Conservation (phyloP, 345 rosid species). For the Populus davidiana region DNA sequence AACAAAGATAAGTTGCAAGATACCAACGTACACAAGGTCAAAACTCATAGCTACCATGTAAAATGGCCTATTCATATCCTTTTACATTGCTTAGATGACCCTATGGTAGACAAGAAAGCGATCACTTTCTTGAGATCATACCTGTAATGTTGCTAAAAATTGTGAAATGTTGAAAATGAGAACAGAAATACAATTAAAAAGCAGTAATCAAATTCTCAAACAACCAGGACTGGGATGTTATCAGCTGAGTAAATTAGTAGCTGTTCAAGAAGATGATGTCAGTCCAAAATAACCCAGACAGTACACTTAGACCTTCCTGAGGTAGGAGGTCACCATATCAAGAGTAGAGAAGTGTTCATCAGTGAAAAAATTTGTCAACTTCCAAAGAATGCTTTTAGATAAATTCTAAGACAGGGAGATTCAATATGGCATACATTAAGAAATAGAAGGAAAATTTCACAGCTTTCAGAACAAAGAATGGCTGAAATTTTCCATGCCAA, state of each 20-base stretch:
- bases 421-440: neutral
- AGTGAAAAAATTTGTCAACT: neutral
- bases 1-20: slow-evolving; percentile 20
- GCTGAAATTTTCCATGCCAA: neutral
- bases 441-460: neutral
- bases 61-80: neutral
- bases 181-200: neutral
- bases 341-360: neutral
- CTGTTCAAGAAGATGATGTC: neutral
- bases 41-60: neutral
- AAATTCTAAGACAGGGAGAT: neutral
- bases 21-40: neutral
- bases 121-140: neutral
- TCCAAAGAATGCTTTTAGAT: neutral
- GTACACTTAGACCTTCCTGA: neutral
- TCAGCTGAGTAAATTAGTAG: neutral
- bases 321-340: neutral
- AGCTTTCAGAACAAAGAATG: neutral
- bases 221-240: neutral
- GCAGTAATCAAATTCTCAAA: neutral
- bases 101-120: neutral
- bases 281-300: neutral
- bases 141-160: neutral
- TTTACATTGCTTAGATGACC: neutral
- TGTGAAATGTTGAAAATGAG: neutral